Evolutionary conservation across 169 alveolate genomes (phyloP).

Genomic region (Eimeria necatrix): DNA sequence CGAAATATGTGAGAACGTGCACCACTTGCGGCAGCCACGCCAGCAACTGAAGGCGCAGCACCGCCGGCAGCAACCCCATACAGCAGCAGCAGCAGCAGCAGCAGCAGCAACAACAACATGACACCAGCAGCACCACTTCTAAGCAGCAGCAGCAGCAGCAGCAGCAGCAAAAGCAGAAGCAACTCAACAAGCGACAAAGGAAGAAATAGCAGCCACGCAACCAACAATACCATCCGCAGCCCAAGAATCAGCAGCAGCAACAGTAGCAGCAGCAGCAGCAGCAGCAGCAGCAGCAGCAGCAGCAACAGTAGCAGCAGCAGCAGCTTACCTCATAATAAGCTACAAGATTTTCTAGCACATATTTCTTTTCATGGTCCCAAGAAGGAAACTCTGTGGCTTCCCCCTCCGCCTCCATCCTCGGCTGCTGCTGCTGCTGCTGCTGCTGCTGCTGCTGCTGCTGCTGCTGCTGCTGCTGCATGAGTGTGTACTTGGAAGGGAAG

Average conservation of each 20-base stretch:
- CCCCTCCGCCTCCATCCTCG: not conserved
- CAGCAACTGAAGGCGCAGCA: too few relatives aligned
- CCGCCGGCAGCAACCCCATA: too few relatives aligned
- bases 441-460: not conserved
- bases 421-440: constrained; percentile 3
- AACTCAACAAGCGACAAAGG: not conserved
- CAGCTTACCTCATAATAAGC: not conserved
- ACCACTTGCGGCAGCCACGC: too few relatives aligned
- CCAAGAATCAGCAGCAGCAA: too few relatives aligned
- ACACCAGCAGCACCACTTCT: not conserved
- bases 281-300: not conserved
- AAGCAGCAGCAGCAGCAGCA: too few relatives aligned
- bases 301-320: not conserved
- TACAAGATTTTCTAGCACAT: not conserved
- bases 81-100: too few relatives aligned
- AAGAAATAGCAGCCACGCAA: too few relatives aligned
- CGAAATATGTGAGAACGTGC: too few relatives aligned
- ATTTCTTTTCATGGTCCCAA: constrained; percentile 28
- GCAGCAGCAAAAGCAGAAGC: not conserved
- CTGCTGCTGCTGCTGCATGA: not conserved
- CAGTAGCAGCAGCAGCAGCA: not conserved
- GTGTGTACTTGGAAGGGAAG: not conserved
- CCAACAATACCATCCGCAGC: too few relatives aligned
- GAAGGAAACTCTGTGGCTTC: constrained; percentile 35
- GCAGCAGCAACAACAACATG: not conserved